Base-by-base conservation (phyloP, 768 basidiomycete species). In the Suillus decipiens region DNA sequence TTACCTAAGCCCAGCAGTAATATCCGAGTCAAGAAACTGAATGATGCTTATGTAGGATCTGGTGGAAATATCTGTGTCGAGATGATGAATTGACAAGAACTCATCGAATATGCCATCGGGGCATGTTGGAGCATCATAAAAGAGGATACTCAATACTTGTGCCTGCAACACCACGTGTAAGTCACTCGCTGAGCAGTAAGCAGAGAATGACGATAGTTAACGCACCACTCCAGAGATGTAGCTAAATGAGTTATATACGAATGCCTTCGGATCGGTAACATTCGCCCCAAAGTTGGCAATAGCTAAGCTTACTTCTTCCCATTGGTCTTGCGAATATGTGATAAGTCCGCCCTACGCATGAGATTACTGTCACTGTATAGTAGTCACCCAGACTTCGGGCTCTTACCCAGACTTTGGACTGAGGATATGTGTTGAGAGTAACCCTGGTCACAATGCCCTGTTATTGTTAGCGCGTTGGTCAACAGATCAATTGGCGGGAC, bases 371-470 rank as follows among this genome's bases (percentile, higher is more conserved):
- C 34, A 22, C 8, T 1, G 11, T 15, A 15, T 7, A 34, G 1
- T 7, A 34, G 1, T n/a, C 72, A 88, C 86, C 87, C 85, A 89
- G 61, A 89, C 81, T 71, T 81, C 1, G 1, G 10, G 15, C 17
- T 2, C 81, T 37, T 74, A 86, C 86, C 85, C 85, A 88, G 61
- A 88, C 81, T 69, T 80, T 68, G 0, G 75, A 73, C 70, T 86
- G 85, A 22, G 86, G 82, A 69, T 79, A 80, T 0, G 84, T 77
- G 65, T 80, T 81, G 33, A 89, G 64, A 0, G 80, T 85, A 71
- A 89, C 84, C 60, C 74, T 76, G 0, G 85, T 88, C 36, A 88
- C 85, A 31, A 89, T 83, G 0, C 88, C 88, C 81, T 82, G 47
- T 10, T 70, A 11, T 75, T 62, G 86, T 58, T 74, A 78, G 39